Conservation (phyloP, 176 grass and related monocot species). For the Phoenix roebelenii region DNA sequence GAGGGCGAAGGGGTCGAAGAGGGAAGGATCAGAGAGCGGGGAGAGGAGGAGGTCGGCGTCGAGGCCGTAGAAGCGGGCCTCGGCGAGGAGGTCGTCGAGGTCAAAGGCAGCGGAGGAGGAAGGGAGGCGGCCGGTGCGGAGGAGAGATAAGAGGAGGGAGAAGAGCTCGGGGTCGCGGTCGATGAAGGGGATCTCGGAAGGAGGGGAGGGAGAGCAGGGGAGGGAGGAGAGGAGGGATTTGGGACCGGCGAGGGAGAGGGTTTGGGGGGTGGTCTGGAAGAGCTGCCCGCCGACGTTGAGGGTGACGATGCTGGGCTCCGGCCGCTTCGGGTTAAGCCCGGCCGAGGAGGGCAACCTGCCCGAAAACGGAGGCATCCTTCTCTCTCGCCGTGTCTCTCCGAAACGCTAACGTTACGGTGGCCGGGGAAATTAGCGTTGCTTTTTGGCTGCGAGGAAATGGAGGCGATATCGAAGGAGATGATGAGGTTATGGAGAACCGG, state of each 20-base stretch:
- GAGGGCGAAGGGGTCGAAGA: constrained; percentile 42
- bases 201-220: constrained; percentile 1
- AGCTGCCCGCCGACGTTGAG: constrained; percentile 73
- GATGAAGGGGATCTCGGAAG: constrained; percentile 43
- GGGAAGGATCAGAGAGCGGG: constrained; percentile 20
- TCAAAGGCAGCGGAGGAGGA: constrained; percentile 10
- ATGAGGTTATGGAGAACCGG: too few relatives aligned
- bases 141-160: constrained; percentile 61
- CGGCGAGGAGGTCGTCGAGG: constrained; percentile 34
- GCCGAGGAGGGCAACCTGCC: too few relatives aligned
- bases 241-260: constrained; percentile 50
- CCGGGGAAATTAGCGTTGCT: too few relatives aligned
- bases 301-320: constrained; percentile 28
- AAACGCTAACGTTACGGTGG: too few relatives aligned
- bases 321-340: too few relatives aligned
- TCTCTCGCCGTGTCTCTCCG: too few relatives aligned
- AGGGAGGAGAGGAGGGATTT: constrained; percentile 50
- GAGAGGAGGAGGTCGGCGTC: constrained; percentile 27
- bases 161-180: constrained; percentile 65
- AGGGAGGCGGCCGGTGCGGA: constrained; percentile 39
- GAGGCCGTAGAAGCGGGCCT: constrained; percentile 48
- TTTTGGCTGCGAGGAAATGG: too few relatives aligned
- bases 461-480: too few relatives aligned
- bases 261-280: constrained; percentile 61
- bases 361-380: too few relatives aligned